Evolutionary conservation across 257 asterid species (phyloP).

Genomic region (Solanum clarkiae): DNA sequence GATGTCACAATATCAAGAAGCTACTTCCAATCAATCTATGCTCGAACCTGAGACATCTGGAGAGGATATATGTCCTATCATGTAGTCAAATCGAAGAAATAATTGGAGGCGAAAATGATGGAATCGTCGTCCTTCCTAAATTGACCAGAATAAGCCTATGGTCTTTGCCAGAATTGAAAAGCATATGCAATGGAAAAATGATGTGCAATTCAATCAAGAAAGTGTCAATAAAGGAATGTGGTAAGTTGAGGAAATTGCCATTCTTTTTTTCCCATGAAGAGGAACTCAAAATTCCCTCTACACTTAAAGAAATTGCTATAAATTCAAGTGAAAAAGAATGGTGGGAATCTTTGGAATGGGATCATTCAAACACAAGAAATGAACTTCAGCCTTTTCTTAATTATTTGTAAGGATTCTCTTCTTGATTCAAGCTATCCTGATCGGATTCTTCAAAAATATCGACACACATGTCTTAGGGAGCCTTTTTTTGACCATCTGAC

Average conservation of each 20-base stretch:
- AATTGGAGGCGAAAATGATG: not conserved
- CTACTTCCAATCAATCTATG: not conserved
- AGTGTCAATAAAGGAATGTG: slow-evolving; percentile 2
- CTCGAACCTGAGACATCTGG: not conserved
- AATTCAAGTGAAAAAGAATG: slow-evolving; percentile 9
- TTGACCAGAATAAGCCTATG: not conserved
- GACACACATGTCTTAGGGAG: not conserved
- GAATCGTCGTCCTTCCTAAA: not conserved
- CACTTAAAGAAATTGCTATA: slow-evolving; percentile 9
- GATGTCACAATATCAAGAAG: not conserved
- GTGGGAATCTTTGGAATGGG: slow-evolving; percentile 21
- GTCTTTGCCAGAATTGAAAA: slow-evolving; percentile 6
- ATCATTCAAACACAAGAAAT: not conserved
- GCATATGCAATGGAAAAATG: slow-evolving; percentile 4
- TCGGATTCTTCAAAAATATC: not conserved
- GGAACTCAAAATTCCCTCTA: not conserved
- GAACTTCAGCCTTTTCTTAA: slow-evolving; percentile 4
- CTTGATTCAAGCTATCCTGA: not conserved
- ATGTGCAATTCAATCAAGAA: slow-evolving; percentile 6
- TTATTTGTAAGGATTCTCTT: not conserved
- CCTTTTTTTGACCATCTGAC: not conserved
- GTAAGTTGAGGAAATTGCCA: slow-evolving; percentile 2
- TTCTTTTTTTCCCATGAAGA: not conserved
- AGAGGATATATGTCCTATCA: not conserved
- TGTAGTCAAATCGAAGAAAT: slow-evolving; percentile 1